A percentile compares a stretch with the other conserved stretches of the same genome.
Conservation (phyloP, 2,329 filamentous ascomycete genomes). For the Calonectria henricotiae region DNA sequence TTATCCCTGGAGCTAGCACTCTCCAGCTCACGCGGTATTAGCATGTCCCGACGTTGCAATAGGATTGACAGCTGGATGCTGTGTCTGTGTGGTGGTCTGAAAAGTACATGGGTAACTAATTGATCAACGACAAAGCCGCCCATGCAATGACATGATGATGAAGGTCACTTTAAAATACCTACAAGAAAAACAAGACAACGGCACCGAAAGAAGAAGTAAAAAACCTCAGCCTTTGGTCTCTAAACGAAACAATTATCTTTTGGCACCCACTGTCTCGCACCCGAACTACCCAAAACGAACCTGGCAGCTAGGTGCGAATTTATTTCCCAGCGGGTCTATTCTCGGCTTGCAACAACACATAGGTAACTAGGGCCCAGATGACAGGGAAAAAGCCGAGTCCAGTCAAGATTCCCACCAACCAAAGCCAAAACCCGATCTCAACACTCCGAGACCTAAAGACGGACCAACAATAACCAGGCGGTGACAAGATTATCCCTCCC, state of each 20-base stretch:
- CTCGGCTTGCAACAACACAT: background rate
- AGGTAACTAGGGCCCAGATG: no score
- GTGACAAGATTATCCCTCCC: conserved; percentile 1
- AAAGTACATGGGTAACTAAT: no score
- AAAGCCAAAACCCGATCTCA: background rate
- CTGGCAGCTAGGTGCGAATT: conserved; percentile 2
- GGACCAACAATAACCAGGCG: background rate
- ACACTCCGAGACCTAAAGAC: background rate
- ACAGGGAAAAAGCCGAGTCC: conserved; percentile 7
- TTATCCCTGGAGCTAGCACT: no score
- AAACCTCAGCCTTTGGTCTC: background rate
- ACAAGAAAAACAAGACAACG: no score
- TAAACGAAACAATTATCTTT: background rate
- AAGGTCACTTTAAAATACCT: background rate
- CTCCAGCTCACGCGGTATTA: no score
- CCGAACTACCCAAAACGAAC: conserved; percentile 14
- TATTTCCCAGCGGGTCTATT: conserved; percentile 6
- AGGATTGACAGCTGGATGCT: no score
- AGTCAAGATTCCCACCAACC: background rate
- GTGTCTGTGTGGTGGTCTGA: no score
- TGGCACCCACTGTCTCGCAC: background rate
- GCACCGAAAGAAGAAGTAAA: no score
- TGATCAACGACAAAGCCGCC: no score
- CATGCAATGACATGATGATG: no score
- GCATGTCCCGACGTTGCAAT: no score